Evolutionary conservation across 1,139 yeast species (phyloP).

Genomic region (Scheffersomyces illinoinensis): DNA sequence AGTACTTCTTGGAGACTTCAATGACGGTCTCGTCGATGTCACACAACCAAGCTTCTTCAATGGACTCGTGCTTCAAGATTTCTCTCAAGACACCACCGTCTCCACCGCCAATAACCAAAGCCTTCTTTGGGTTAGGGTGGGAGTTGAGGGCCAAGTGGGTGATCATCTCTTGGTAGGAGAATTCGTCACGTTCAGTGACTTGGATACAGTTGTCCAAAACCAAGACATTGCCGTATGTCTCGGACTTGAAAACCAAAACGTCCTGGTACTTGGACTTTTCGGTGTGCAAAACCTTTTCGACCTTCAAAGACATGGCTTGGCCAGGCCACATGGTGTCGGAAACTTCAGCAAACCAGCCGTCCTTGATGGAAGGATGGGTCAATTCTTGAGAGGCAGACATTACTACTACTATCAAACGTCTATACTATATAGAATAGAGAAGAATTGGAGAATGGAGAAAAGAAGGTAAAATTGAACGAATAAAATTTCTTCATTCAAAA

Average conservation of each 20-base stretch:
- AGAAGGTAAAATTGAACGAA: not conserved
- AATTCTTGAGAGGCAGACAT: conserved; percentile 39
- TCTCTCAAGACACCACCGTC: conserved; percentile 96
- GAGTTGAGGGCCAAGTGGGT: conserved; percentile 86
- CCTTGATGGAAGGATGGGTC: conserved; percentile 68
- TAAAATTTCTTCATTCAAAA: not conserved
- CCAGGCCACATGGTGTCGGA: conserved; percentile 95
- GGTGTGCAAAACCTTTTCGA: conserved; percentile 76
- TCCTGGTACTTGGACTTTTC: conserved; percentile 82
- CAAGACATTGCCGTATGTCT: conserved; percentile 86
- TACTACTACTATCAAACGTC: not conserved
- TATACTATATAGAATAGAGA: not conserved
- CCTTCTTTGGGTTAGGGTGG: conserved; percentile 88
- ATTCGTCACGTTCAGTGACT: conserved; percentile 93
- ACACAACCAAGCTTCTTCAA: conserved; percentile 84
- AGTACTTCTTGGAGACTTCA: conserved; percentile 73
- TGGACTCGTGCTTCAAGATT: conserved; percentile 78
- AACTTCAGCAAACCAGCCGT: conserved; percentile 91
- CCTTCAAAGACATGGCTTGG: conserved; percentile 85
- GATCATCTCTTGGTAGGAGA: conserved; percentile 94
- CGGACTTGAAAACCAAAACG: conserved; percentile 79
- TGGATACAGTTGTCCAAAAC: conserved; percentile 91
- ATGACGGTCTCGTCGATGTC: conserved; percentile 93
- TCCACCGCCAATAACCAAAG: conserved; percentile 92
- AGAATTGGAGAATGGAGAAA: not conserved